Evolutionary conservation across 306 rosid species (phyloP), one percentile per base, ranked within the genome.

Genomic region (Malus domestica): DNA sequence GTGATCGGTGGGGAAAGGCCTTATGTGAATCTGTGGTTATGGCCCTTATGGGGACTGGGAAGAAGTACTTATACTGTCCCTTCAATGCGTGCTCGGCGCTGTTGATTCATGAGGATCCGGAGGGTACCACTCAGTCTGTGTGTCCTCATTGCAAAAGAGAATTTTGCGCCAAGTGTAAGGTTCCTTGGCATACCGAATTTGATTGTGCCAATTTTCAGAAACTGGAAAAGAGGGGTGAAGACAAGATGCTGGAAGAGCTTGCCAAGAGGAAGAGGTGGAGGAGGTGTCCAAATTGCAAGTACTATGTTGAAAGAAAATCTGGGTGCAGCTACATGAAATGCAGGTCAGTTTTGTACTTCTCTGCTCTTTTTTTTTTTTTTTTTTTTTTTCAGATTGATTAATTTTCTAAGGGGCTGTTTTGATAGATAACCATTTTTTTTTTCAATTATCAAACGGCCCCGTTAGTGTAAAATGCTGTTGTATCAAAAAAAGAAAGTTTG

Each of bases 91-190:
- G 93, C 79, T 84, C 90, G 1, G 93, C 80, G 0, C 60, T 78
- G 84, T 7, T 72, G 73, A 33, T 27, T 84, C 69, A 78, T 14
- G 84, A 68, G 4, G 60, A 46, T 11, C 73, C 6, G 3, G 57
- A 10, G 32, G 54, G 4, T 0, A 69, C 20, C 20, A 62, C 79
- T 10, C 60, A 22, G 59, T 12, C 86, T 20, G 81, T 76, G 64
- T 91, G 93, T 2, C 92, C 92, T 23, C 15, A 51, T 65, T 91
- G 96, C 65, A 82, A 89, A n/a, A 74, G 89, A 38, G 5, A 83
- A 22, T 88, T 91, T 76, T 89, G 93, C 32, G 88, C 86, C 1
- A 65, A 55, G 67, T 91, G 90, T 44, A 4, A 12, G 65, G 96
- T 84, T 19, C 79, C 88, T 11, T 91, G 93, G 97, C 97, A 91